A percentile compares a stretch with the other conserved stretches of the same genome.
Evolutionary conservation across 257 asterid species (phyloP).

Genomic region (Jacaranda mimosifolia): DNA sequence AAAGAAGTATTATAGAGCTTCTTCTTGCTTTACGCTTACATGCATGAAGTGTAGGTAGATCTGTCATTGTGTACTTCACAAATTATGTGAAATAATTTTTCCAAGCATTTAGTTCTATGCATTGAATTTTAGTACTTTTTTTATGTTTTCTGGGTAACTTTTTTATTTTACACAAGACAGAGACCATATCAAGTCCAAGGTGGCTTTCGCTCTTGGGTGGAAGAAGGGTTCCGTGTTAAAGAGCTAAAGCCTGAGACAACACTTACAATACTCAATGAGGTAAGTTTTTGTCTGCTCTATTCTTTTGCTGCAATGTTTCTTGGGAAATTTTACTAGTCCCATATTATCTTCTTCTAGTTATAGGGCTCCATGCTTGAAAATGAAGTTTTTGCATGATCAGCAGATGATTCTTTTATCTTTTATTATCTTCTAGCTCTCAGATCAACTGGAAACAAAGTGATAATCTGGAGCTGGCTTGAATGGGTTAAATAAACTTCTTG

Average conservation of each 20-base stretch:
- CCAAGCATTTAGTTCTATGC: not conserved
- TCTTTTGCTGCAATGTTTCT: not conserved
- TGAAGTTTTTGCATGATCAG: too few species aligned
- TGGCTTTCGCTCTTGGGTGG: conserved; percentile 88
- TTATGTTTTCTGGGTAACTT: conserved; percentile 11
- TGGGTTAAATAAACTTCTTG: too few species aligned
- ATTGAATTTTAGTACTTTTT: not conserved
- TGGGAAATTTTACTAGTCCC: too few species aligned
- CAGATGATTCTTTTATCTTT: too few species aligned
- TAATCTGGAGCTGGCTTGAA: too few species aligned
- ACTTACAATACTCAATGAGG: conserved; percentile 85
- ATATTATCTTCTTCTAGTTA: too few species aligned
- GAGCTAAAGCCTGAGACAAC: conserved; percentile 86
- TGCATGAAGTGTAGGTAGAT: not conserved
- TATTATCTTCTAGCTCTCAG: too few species aligned
- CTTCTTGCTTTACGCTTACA: not conserved
- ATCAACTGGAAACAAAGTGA: too few species aligned
- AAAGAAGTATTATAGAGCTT: not conserved
- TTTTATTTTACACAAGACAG: conserved; percentile 44
- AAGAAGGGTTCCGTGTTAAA: conserved; percentile 76
- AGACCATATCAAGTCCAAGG: conserved; percentile 80
- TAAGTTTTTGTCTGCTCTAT: conserved; percentile 8
- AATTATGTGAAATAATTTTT: not conserved
- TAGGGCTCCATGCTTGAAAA: too few species aligned
- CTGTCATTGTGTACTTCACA: not conserved